Conservation (phyloP, 768 basidiomycete species). For the Candolleomyces aberdarensis region DNA sequence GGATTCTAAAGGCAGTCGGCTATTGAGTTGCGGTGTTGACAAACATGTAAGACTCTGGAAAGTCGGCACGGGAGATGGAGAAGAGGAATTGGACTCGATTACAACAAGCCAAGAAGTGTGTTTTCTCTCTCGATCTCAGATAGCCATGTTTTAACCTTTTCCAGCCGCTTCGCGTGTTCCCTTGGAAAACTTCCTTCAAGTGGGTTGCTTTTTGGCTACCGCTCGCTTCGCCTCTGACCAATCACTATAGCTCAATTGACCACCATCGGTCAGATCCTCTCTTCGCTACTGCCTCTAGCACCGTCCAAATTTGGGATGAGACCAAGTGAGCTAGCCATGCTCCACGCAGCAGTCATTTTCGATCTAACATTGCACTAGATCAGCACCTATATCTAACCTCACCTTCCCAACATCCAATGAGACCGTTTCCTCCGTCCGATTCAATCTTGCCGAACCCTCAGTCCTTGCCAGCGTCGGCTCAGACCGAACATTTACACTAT, state of each 20-base stretch:
- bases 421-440: slow-evolving; percentile 83
- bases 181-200: slow-evolving; percentile 92
- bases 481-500: slow-evolving; percentile 93
- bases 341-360: too few relatives aligned
- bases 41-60: slow-evolving; percentile 83
- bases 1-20: slow-evolving; percentile 42
- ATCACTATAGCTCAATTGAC: slow-evolving; percentile 72
- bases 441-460: slow-evolving; percentile 92
- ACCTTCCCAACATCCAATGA: slow-evolving; percentile 86
- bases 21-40: slow-evolving; percentile 83
- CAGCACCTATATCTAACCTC: slow-evolving; percentile 80
- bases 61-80: slow-evolving; percentile 22
- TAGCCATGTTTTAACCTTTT: neutral
- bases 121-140: too few relatives aligned
- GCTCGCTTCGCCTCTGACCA: neutral
- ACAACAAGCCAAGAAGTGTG: neutral
- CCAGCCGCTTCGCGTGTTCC: slow-evolving; percentile 72
- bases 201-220: slow-evolving; percentile 30
- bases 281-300: slow-evolving; percentile 91
- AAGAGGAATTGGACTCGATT: slow-evolving; percentile 29
- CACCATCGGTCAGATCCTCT: slow-evolving; percentile 87
- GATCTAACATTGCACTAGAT: slow-evolving; percentile 40
- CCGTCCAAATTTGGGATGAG: slow-evolving; percentile 98
- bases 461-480: slow-evolving; percentile 94
- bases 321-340: slow-evolving; percentile 60